Evolutionary conservation across 495 filamentous ascomycete genomes (phyloP), one percentile per base, ranked within the genome.

Genomic region (Apiosordaria backusii): DNA sequence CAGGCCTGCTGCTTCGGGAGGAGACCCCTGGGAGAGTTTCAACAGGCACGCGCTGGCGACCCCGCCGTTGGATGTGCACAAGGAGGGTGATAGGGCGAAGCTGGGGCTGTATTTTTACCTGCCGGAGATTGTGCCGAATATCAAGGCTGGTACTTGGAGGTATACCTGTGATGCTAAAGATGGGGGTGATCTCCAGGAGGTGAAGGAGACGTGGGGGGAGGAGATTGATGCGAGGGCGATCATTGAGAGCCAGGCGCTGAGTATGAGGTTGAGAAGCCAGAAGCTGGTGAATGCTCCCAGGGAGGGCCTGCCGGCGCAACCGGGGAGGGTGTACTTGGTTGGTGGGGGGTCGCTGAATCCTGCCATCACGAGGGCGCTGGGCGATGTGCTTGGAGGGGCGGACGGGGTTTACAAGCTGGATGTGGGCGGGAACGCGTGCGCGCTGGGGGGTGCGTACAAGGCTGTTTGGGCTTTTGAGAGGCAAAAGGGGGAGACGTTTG

Each of bases 381-480:
- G 92, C 15, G 88, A 97, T 72, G 91, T 97, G 7, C 85, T 99
- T 3, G 95, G 95, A 23, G 91, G 92, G 5, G 82, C 81, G 4
- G 95, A 98, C 62, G 95, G 95, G 9, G 90, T 98, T 19, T 99
- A 91, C 73, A 88, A 87, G 77, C 85, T 99, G 3, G 93, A 98
- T 76, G 89, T 97, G 23, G 93, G 94, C n/a, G 92, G 93, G 5
- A 97, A 97, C 78, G 93, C 95, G 27, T 99, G 95, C 77, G 95
- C 93, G 21, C 77, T 99, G 9, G 95, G 93, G 13, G 92, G 92
- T 19, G 95, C 94, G n/a, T 97, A 99, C 75, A 97, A 97, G 79
- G 94, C 95, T 59, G 89, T 93, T 0, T 99, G 95, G 95, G 91
- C 88, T 1, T 80, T 91, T 35, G 92, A 97, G 79, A 79, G 91